Evolutionary conservation across 2,329 filamentous ascomycete species (phyloP).

Genomic region (Phaeosphaeriaceae sp.): DNA sequence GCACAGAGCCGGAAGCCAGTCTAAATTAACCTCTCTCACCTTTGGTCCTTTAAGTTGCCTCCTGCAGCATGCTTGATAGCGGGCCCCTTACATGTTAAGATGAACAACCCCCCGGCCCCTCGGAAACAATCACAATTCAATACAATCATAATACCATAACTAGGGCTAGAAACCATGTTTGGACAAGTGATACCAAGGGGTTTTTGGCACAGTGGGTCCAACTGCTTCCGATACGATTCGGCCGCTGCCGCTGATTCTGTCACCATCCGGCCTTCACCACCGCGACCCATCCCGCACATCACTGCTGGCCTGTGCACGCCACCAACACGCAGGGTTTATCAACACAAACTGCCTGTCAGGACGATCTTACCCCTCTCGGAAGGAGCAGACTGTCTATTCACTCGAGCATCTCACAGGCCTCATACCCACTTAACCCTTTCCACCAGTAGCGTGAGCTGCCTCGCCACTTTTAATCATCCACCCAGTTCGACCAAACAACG

Average conservation of each 20-base stretch:
- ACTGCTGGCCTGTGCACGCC: conserved; percentile 42
- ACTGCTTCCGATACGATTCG: conserved; percentile 32
- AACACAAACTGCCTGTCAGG: conserved; percentile 10
- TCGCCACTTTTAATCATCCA: conserved; percentile 50
- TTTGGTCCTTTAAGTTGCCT: conserved; percentile 13
- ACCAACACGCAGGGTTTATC: conserved; percentile 30
- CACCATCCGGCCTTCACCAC: conserved; percentile 25
- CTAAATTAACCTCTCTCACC: conserved; percentile 31
- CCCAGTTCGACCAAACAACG: conserved; percentile 43
- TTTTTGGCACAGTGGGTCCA: conserved; percentile 20
- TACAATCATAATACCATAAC: conserved; percentile 6
- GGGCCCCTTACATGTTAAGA: conserved; percentile 23
- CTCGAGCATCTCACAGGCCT: conserved; percentile 19
- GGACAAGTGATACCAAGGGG: conserved; percentile 8
- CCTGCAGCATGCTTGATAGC: conserved; percentile 24
- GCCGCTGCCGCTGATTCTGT: conserved; percentile 32
- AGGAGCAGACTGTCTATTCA: conserved; percentile 9
- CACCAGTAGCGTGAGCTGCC: conserved; percentile 40
- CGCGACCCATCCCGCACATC: conserved; percentile 48
- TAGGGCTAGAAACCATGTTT: conserved; percentile 1
- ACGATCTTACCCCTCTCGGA: conserved; percentile 10
- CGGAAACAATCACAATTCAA: conserved; percentile 11
- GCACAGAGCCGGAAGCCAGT: conserved; percentile 34
- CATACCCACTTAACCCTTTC: conserved; percentile 33
- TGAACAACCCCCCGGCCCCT: conserved; percentile 4